A percentile compares a stretch with the other conserved stretches of the same genome.
phyloP scores from a whole-genome alignment of 148 eudicot species.

The Spergularia bocconei region DNA sequence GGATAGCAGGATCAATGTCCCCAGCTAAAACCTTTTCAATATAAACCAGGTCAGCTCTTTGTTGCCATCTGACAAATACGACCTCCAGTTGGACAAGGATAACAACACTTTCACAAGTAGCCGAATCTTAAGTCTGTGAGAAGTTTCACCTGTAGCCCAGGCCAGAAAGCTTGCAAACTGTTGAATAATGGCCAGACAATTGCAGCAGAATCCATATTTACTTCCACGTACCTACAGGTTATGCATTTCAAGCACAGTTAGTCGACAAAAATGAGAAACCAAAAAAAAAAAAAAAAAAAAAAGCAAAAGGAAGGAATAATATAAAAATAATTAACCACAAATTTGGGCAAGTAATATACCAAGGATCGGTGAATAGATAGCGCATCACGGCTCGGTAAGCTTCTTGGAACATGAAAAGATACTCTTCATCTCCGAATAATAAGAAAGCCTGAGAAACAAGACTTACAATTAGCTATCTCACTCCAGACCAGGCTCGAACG shows the following conservation, averaged over 20 bases:
- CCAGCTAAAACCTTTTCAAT: slow-evolving; percentile 89
- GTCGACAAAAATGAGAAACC: neutral
- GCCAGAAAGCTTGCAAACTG: slow-evolving; percentile 99
- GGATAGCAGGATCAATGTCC: slow-evolving; percentile 92
- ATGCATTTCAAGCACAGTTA: slow-evolving; percentile 14
- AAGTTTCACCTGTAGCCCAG: slow-evolving; percentile 86
- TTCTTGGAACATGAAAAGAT: slow-evolving; percentile 91
- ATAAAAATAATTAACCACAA: slow-evolving; percentile 14
- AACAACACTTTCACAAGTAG: slow-evolving; percentile 11
- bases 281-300: slow-evolving; percentile 14
- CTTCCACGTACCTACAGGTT: slow-evolving; percentile 84
- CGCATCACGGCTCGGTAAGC: slow-evolving; percentile 95
- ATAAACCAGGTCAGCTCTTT: slow-evolving; percentile 30
- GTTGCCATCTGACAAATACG: slow-evolving; percentile 29
- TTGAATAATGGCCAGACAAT: slow-evolving; percentile 99
- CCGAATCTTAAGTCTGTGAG: neutral
- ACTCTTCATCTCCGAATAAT: slow-evolving; percentile 95
- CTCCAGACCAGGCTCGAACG: neutral
- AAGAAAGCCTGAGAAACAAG: slow-evolving; percentile 63
- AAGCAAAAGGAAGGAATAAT: slow-evolving; percentile 2
- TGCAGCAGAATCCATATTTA: slow-evolving; percentile 98
- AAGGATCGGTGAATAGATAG: slow-evolving; percentile 85
- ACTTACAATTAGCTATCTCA: slow-evolving; percentile 22
- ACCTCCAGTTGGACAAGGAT: slow-evolving; percentile 20
- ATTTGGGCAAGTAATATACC: slow-evolving; percentile 43